Conservation (phyloP, 345 rosid genomes). For the Populus tremula region DNA sequence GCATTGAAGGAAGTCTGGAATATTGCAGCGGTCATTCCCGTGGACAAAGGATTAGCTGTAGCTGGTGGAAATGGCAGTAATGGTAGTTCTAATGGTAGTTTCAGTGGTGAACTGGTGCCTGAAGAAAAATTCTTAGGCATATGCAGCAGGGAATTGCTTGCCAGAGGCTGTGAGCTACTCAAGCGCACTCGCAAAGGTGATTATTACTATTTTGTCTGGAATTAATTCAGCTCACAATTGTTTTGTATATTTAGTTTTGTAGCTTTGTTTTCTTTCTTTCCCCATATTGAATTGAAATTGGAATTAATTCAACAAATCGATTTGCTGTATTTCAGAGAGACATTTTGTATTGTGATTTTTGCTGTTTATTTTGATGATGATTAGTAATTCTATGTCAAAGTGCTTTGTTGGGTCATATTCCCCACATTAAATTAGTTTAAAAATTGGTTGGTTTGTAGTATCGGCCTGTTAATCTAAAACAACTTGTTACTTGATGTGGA, state of each 20-base stretch:
- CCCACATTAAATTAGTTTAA: neutral
- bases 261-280: neutral
- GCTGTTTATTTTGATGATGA: neutral
- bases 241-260: neutral
- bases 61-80: slow-evolving; percentile 43
- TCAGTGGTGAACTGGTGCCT: slow-evolving; percentile 76
- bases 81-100: slow-evolving; percentile 74
- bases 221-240: neutral
- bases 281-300: neutral
- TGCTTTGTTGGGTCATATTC: neutral
- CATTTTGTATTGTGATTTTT: neutral
- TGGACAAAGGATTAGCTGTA: slow-evolving; percentile 57
- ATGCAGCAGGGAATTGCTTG: slow-evolving; percentile 80
- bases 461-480: neutral
- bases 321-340: neutral
- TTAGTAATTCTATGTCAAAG: neutral
- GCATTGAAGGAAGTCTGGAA: slow-evolving; percentile 91
- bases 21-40: slow-evolving; percentile 86
- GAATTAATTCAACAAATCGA: neutral
- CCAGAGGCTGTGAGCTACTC: slow-evolving; percentile 89
- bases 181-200: slow-evolving; percentile 94
- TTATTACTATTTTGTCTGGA: neutral
- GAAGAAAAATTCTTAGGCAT: slow-evolving; percentile 87
- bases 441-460: neutral
- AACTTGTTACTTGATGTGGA: neutral